Evolutionary conservation across 1,139 yeast genomes (phyloP), one percentile per base, ranked within the genome.

Genomic region (Pichiaceae sp.): DNA sequence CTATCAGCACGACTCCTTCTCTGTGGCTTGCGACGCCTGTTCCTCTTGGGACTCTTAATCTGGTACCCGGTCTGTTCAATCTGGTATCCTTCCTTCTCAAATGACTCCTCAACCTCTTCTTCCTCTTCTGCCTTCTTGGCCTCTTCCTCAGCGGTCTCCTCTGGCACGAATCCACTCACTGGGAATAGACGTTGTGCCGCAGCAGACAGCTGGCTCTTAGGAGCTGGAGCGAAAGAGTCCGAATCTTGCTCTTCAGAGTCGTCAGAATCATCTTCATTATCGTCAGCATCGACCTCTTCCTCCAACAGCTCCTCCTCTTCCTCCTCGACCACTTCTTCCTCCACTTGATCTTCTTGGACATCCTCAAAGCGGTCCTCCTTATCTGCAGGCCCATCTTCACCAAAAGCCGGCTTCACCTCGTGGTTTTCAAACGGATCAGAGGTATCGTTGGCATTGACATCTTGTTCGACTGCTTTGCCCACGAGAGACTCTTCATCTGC

Each of bases 401-500:
- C n/a, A 34, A 38, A 12, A 37, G 39, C 24, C 35, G 32, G 35
- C 42, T 38, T 17, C 37, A 41, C 11, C 31, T 32, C 16, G 38
- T 16, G 19, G 11, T 25, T 24, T 29, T 31, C 20, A 15, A 31
- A 31, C 11, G 34, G 30, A 32, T 32, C 34, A n/a, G 21, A 11
- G 15, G 15, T 14, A 7, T 33, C 21, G 12, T 17, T n/a, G n/a
- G n/a, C 8, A 8, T 12, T 17, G 16, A 32, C 29, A 25, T 47
- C 53, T 36, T 50, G 53, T 18, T 38, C 28, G 9, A 29, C 31
- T 3, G 55, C 56, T 31, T 45, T 32, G 16, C 42, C 29, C 12
- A 50, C 53, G n/a, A 46, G 33, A 3, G 44, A 29, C 3, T 40
- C 48, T 23, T 52, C 53, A 11, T 43, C 44, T n/a, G 57, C 57